These are phyloP conservation scores for Fusarium verticillioides DNA, from an alignment of 2,329 filamentous ascomycete species.

Conservation along the genomic window DNA sequence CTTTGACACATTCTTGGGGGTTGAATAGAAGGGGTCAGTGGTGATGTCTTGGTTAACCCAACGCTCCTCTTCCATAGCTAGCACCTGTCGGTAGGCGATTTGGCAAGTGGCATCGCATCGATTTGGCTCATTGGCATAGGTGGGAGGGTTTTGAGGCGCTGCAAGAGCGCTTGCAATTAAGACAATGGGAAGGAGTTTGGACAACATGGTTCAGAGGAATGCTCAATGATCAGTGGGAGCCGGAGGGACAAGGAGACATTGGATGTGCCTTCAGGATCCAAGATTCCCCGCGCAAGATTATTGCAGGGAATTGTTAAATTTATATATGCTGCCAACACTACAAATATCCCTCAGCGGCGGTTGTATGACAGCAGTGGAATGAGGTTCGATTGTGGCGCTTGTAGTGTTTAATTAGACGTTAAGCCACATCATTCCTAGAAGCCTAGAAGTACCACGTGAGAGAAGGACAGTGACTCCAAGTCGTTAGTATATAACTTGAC, in stretches of 20 bases:
- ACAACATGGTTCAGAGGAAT: background rate
- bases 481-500: too few species aligned
- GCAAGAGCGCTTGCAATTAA: background rate
- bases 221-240: fast-evolving
- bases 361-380: fast-evolving
- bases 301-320: fast-evolving
- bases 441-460: too few species aligned
- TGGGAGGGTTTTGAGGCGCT: background rate
- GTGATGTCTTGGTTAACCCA: background rate
- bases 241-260: fast-evolving
- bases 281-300: fast-evolving
- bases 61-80: background rate
- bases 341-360: background rate
- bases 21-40: background rate
- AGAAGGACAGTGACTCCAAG: too few species aligned
- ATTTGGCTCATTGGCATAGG: background rate
- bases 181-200: background rate
- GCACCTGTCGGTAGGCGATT: background rate
- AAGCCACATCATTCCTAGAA: background rate
- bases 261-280: too few species aligned
- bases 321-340: fast-evolving
- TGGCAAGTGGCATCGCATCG: background rate
- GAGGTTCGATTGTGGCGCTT: fast-evolving
- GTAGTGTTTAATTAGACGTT: fast-evolving
- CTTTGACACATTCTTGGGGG: background rate